A percentile compares a stretch with the other conserved stretches of the same genome.
Conservation (phyloP, 805 yeast species). For the Barnettozyma californica region DNA sequence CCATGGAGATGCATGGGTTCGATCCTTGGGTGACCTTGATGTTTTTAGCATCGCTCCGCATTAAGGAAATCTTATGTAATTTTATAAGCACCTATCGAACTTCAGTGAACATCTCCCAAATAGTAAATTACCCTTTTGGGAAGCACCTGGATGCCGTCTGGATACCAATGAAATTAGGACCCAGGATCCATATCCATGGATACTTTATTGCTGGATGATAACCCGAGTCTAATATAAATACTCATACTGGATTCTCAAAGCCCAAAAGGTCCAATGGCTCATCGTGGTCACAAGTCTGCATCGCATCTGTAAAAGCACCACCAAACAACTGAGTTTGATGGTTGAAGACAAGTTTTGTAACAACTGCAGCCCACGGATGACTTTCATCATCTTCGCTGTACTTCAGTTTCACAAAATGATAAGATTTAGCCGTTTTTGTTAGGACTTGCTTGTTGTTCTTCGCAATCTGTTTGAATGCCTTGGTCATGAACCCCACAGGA, state of each 20-base stretch:
- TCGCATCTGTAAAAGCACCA: conserved; percentile 2
- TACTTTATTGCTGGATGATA: too few species aligned
- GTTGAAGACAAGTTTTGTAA: background rate
- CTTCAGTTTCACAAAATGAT: background rate
- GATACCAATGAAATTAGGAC: too few species aligned
- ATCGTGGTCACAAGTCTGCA: conserved; percentile 4
- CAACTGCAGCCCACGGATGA: background rate
- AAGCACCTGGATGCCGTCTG: too few species aligned
- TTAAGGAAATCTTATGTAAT: too few species aligned
- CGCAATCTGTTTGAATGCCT: background rate
- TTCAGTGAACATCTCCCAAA: too few species aligned
- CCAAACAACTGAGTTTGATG: background rate
- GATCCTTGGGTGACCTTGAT: too few species aligned
- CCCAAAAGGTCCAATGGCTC: conserved; percentile 3
- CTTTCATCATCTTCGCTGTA: background rate
- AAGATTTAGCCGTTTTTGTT: background rate
- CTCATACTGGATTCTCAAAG: background rate
- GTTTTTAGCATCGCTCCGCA: too few species aligned
- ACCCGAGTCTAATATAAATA: too few species aligned
- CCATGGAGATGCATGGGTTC: too few species aligned
- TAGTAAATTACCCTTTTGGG: too few species aligned
- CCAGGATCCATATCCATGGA: too few species aligned
- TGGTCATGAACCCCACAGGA: background rate
- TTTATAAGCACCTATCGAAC: too few species aligned
- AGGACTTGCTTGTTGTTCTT: background rate